Conservation (phyloP, 129 eudicot genomes). For the Logfia minima region DNA sequence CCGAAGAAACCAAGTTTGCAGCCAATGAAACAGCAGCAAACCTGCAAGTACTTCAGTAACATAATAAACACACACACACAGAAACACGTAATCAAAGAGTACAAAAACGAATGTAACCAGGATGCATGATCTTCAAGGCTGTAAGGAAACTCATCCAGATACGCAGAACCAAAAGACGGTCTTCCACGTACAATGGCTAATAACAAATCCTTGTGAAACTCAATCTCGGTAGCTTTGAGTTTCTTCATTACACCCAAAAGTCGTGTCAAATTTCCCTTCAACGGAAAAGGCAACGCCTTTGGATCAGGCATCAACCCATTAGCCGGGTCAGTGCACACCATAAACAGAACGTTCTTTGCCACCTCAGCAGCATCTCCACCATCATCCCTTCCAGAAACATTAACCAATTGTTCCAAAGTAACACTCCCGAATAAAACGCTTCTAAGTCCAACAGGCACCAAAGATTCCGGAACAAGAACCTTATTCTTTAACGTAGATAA, state of each 20-base stretch:
- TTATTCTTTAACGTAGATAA: conserved; percentile 61
- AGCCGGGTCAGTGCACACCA: conserved; percentile 77
- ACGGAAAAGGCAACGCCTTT: conserved; percentile 57
- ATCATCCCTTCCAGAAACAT: conserved; percentile 65
- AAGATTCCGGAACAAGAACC: conserved; percentile 74
- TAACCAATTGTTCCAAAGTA: conserved; percentile 73
- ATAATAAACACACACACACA: neutral
- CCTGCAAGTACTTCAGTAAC: conserved; percentile 75
- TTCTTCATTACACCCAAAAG: conserved; percentile 87
- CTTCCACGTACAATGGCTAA: conserved; percentile 75
- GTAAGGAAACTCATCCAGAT: conserved; percentile 85
- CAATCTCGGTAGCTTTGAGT: conserved; percentile 80
- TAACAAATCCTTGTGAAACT: conserved; percentile 62
- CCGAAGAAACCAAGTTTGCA: conserved; percentile 80
- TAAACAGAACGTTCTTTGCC: conserved; percentile 58
- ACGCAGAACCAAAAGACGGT: conserved; percentile 70
- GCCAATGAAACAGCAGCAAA: conserved; percentile 87
- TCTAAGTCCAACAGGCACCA: conserved; percentile 77
- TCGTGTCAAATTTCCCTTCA: conserved; percentile 72
- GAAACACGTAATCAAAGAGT: neutral
- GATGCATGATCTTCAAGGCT: conserved; percentile 79
- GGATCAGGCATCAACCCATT: conserved; percentile 97
- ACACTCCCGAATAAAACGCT: conserved; percentile 96
- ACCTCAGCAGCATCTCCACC: conserved; percentile 57
- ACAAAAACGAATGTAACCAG: conserved; percentile 56